Conservation (phyloP, 2,329 filamentous ascomycete species). For the Fusarium odoratissimum region DNA sequence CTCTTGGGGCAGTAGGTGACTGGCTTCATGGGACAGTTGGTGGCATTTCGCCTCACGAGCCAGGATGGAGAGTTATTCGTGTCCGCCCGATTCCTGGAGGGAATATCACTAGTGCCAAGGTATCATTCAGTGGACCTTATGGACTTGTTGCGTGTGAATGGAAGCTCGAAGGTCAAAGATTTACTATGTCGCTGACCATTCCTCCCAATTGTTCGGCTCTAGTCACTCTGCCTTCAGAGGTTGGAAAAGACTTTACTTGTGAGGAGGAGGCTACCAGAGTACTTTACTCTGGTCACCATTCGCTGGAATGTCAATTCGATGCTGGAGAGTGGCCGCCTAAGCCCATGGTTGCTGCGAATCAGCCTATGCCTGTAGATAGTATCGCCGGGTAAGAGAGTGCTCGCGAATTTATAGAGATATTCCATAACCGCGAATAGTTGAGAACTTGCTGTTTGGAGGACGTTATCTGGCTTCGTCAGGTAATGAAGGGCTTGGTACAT, state of each 20-base stretch:
- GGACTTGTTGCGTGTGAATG: background rate
- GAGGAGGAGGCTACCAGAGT: background rate
- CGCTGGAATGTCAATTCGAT: background rate
- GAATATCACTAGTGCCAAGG: background rate
- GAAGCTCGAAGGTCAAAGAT: background rate
- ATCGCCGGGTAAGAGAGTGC: background rate
- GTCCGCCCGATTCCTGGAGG: background rate
- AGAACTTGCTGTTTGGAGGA: no score
- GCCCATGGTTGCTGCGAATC: background rate
- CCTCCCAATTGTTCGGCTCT: background rate
- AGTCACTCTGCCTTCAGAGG: background rate
- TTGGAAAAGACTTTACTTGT: background rate
- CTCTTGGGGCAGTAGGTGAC: background rate
- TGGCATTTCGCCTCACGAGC: fast-evolving
- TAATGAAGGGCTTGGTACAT: no score
- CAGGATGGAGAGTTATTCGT: background rate
- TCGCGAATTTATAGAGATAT: no score
- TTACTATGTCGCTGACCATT: background rate
- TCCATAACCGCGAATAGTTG: no score
- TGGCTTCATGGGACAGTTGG: no score
- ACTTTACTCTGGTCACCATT: conserved; percentile 13
- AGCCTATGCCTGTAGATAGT: background rate
- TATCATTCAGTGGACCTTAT: background rate
- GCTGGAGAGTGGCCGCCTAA: conserved; percentile 8
- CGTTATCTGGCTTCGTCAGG: no score